Conservation (phyloP, 2,329 filamentous ascomycete genomes). For the Paraconiothyrium brasiliense region DNA sequence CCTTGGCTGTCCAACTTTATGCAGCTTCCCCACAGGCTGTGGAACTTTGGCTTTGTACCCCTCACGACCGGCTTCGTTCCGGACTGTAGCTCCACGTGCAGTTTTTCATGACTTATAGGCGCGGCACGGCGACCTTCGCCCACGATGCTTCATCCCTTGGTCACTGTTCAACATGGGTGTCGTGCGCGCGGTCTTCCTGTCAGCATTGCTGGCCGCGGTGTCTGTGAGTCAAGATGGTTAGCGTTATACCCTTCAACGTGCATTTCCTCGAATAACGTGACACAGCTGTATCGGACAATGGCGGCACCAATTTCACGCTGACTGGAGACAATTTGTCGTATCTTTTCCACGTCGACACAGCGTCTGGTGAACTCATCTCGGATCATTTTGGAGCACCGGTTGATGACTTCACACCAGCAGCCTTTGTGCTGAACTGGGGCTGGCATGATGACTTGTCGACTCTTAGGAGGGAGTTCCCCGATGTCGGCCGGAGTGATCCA, state of each 20-base stretch:
- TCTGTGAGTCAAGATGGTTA: conserved; percentile 30
- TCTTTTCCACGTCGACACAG: conserved; percentile 68
- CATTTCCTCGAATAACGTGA: conserved; percentile 14
- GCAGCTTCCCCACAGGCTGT: conserved; percentile 9
- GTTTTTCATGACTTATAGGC: conserved; percentile 5
- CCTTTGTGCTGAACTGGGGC: conserved; percentile 55
- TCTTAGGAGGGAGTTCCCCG: conserved; percentile 69
- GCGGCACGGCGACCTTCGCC: neutral
- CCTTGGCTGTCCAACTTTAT: conserved; percentile 7
- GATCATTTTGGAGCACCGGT: conserved; percentile 70
- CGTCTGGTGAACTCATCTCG: conserved; percentile 65
- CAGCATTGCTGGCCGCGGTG: conserved; percentile 26
- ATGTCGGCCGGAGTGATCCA: conserved; percentile 71
- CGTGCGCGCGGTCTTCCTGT: conserved; percentile 9
- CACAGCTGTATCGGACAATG: conserved; percentile 60
- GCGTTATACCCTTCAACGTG: neutral
- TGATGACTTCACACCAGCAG: conserved; percentile 61
- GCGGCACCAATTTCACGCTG: conserved; percentile 66
- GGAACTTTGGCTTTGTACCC: conserved; percentile 10
- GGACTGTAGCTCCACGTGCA: neutral
- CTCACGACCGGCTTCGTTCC: conserved; percentile 11
- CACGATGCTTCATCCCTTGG: neutral
- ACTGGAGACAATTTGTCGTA: conserved; percentile 68
- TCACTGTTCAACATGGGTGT: conserved; percentile 2
- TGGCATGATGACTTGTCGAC: conserved; percentile 64